These are phyloP conservation scores for Aspergillus arachidicola DNA, from an alignment of 2,329 filamentous ascomycete genomes.

Conservation along the genomic window DNA sequence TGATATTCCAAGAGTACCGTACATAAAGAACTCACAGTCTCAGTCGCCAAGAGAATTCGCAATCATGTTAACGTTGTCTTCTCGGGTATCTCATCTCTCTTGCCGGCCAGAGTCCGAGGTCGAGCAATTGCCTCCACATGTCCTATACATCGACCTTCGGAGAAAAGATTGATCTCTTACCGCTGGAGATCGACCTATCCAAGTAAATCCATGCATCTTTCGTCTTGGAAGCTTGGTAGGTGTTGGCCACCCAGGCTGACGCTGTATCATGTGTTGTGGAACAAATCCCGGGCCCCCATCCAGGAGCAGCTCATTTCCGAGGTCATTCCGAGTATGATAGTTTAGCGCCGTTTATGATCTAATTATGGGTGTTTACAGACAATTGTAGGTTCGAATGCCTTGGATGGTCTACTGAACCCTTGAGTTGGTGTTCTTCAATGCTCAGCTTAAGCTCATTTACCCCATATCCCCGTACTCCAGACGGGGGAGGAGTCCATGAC, in stretches of 20 bases:
- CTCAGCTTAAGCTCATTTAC: conserved; percentile 2
- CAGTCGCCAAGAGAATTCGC: background rate
- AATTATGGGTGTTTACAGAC: background rate
- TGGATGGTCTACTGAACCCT: background rate
- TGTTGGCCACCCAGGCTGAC: background rate
- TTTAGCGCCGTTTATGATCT: background rate
- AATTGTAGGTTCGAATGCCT: background rate
- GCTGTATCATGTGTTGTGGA: background rate
- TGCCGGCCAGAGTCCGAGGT: conserved; percentile 3
- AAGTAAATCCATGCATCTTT: background rate
- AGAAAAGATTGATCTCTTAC: background rate
- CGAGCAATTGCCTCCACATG: background rate
- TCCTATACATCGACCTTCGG: background rate
- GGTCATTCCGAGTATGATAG: background rate
- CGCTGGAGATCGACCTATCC: background rate
- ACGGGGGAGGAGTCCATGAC: background rate
- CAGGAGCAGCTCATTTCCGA: background rate
- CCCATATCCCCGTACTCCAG: background rate
- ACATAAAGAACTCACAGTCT: background rate
- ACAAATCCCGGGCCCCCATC: background rate
- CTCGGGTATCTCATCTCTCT: background rate
- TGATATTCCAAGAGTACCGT: background rate
- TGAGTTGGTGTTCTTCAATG: background rate
- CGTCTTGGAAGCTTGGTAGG: background rate
- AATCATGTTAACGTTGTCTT: background rate